Evolutionary conservation across 441 rosid species (phyloP).

Genomic region (Heliophila coronopifolia): DNA sequence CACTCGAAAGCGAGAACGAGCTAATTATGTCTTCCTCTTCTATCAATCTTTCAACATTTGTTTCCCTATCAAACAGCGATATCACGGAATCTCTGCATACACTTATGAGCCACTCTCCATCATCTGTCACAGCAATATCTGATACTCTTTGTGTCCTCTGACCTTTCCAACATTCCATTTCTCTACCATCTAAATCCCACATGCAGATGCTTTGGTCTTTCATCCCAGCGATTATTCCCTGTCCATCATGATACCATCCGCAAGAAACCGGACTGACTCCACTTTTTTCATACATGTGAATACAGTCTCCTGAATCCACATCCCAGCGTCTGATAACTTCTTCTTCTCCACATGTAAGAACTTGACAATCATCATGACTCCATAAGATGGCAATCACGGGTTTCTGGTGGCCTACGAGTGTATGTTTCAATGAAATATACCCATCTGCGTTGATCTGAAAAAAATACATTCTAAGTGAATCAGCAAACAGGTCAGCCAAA

Average conservation of each 20-base stretch:
- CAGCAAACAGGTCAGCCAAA: constrained; percentile 12
- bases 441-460: constrained; percentile 51
- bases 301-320: constrained; percentile 51
- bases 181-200: constrained; percentile 66
- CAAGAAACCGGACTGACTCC: constrained; percentile 52
- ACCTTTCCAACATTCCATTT: constrained; percentile 62
- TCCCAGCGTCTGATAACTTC: constrained; percentile 61
- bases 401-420: constrained; percentile 53
- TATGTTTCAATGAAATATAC: constrained; percentile 45
- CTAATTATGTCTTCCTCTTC: constrained; percentile 56
- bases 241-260: constrained; percentile 58
- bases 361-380: constrained; percentile 56
- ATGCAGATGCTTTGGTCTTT: constrained; percentile 54
- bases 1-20: constrained; percentile 57
- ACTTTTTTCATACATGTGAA: constrained; percentile 44
- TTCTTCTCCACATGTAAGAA: constrained; percentile 64
- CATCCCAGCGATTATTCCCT: constrained; percentile 46
- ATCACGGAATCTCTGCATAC: constrained; percentile 49
- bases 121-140: constrained; percentile 59
- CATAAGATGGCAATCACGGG: constrained; percentile 58
- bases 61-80: constrained; percentile 49
- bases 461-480: background rate
- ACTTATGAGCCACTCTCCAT: constrained; percentile 57
- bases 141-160: constrained; percentile 52
- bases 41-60: constrained; percentile 39